Evolutionary conservation across 2,329 filamentous ascomycete species (phyloP), one percentile per base, ranked within the genome.

Genomic region (Fusarium scirpi): DNA sequence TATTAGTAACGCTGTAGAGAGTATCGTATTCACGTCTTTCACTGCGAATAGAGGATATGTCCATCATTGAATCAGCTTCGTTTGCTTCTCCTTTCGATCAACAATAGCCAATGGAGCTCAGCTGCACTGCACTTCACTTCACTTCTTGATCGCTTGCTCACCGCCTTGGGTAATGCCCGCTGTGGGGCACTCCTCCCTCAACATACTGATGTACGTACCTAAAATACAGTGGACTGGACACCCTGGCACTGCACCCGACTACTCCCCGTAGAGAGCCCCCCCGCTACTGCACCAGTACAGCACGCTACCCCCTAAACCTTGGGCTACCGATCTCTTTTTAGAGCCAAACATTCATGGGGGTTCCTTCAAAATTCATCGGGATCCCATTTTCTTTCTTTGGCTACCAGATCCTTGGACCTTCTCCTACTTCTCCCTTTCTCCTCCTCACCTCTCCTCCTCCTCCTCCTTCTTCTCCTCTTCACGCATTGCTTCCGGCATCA

Each of bases 131-230:
- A 20, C 29, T 29, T 29, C 27, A 29, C 27, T 29, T 27, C 25
- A 16, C 15, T n/a, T 34, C 32, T 34, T 38, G 34, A 48, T 34
- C 46, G 48, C 49, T 51, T 58, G 62, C 62, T 74, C 72, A 74
- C 72, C 72, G 72, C 72, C 68, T 73, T 73, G 62, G 54, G 46
- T 63, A 66, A 70, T 73, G 71, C 70, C 70, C 69, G 66, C 63
- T 72, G 72, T 73, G 72, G 72, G 68, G 70, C 65, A 52, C 32
- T 43, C 16, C 48, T 59, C 57, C 59, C 60, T 62, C 62, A 58
- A 63, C 58, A 58, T 54, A 58, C 58, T 63, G 34, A 46, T 48
- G 47, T 63, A 63, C 46, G 58, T 63, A 51, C 38, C 38, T 43
- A 41, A 40, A 7, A 24, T 56, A 49, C 55, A 43, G 55, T 58